A percentile compares a stretch with the other conserved stretches of the same genome.
phyloP scores from a whole-genome alignment of 345 rosid genomes.

The Aquilaria yunnanensis region DNA sequence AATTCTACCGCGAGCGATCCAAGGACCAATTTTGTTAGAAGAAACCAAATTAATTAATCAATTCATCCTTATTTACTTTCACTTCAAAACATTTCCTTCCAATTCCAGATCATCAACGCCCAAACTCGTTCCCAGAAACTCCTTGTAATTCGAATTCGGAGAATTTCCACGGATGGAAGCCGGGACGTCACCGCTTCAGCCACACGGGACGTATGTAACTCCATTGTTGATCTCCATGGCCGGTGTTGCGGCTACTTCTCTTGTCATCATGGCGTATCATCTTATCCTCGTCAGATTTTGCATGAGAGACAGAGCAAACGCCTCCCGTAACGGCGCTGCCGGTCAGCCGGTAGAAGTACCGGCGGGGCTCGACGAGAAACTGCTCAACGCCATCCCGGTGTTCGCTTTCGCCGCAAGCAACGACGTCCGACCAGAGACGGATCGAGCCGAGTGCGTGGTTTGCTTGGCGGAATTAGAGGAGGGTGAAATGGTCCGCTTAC shows the following conservation, averaged over 20 bases:
- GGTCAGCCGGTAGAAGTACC: neutral
- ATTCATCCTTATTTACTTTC: too few species aligned
- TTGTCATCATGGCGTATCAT: constrained; percentile 30
- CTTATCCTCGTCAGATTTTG: constrained; percentile 27
- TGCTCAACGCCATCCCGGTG: constrained; percentile 35
- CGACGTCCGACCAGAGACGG: neutral
- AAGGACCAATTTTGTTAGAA: too few species aligned
- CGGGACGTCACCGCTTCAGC: constrained; percentile 1
- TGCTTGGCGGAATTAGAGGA: constrained; percentile 48
- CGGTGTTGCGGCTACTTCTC: constrained; percentile 17
- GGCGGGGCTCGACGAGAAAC: constrained; percentile 27
- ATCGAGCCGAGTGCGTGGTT: constrained; percentile 41
- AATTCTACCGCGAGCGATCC: too few species aligned
- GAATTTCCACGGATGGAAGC: neutral
- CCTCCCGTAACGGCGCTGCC: neutral
- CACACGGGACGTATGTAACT: constrained; percentile 17
- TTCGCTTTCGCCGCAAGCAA: constrained; percentile 16
- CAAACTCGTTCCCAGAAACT: too few species aligned
- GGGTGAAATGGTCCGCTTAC: constrained; percentile 42
- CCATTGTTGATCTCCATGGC: constrained; percentile 36
- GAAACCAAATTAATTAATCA: too few species aligned
- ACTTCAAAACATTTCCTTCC: too few species aligned
- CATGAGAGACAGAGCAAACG: constrained; percentile 1
- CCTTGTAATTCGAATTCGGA: too few species aligned
- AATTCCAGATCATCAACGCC: too few species aligned